These are phyloP conservation scores for Daedaleopsis nitida DNA, from an alignment of 768 basidiomycete genomes.

Conservation along the genomic window DNA sequence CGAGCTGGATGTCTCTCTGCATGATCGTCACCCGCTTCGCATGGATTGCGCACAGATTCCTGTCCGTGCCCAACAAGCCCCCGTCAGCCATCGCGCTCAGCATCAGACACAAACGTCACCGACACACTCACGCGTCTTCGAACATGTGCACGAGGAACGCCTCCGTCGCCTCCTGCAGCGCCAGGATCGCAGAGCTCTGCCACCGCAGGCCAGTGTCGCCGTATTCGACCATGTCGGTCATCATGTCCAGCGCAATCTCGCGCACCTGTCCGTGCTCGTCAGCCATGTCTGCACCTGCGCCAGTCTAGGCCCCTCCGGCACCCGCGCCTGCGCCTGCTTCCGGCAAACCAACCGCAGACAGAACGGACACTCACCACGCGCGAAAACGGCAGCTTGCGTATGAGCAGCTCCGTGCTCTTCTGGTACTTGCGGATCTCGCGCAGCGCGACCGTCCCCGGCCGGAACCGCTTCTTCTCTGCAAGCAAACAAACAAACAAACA, in stretches of 20 bases:
- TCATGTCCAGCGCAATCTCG: constrained; percentile 92
- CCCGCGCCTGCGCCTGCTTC: background rate
- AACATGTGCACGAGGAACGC: constrained; percentile 95
- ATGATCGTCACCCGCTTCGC: constrained; percentile 98
- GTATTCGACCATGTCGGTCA: constrained; percentile 69
- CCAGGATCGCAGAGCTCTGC: constrained; percentile 93
- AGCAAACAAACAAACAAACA: no score
- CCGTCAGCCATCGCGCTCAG: background rate
- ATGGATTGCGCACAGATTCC: constrained; percentile 95
- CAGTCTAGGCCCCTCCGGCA: background rate
- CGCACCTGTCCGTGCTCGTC: constrained; percentile 63
- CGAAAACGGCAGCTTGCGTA: constrained; percentile 89
- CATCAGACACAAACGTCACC: background rate
- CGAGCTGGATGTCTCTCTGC: constrained; percentile 96
- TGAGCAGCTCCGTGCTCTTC: constrained; percentile 85
- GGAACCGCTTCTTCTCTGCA: constrained; percentile 56
- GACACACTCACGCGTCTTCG: constrained; percentile 97
- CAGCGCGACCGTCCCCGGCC: constrained; percentile 88
- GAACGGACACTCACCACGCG: constrained; percentile 75
- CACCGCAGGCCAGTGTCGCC: constrained; percentile 73
- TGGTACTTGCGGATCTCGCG: constrained; percentile 95
- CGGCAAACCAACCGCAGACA: background rate
- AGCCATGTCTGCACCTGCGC: background rate
- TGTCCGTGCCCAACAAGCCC: constrained; percentile 32
- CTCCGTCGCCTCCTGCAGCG: constrained; percentile 96